Percentiles rank a stretch among this genome's conserved stretches.
phyloP scores from a whole-genome alignment of 2,329 filamentous ascomycete species.

The Lachnum nothofagi region DNA sequence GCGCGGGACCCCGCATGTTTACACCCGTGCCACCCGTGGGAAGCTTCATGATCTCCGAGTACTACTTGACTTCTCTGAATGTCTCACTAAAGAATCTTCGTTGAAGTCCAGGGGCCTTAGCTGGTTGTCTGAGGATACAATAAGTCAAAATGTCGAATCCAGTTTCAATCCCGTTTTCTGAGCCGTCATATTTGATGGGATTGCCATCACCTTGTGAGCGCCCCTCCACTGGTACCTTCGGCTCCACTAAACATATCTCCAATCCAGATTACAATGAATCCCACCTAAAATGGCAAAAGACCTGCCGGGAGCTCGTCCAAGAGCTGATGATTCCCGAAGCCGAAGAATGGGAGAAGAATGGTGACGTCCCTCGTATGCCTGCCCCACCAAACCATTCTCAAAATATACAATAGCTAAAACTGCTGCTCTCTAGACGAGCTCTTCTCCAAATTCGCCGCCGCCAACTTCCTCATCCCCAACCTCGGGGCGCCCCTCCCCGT shows the following conservation, averaged over 20 bases:
- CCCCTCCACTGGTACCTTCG: too few relatives aligned
- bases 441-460: constrained; percentile 57
- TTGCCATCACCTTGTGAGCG: constrained; percentile 50
- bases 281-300: constrained; percentile 62
- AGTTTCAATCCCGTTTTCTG: constrained; percentile 58
- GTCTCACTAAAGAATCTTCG: too few relatives aligned
- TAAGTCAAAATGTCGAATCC: constrained; percentile 12
- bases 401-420: neutral
- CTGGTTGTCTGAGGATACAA: too few relatives aligned
- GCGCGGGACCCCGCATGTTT: too few relatives aligned
- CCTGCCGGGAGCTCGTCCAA: constrained; percentile 60
- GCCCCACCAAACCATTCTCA: neutral
- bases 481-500: constrained; percentile 65
- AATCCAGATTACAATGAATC: constrained; percentile 61
- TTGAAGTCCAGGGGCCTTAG: too few relatives aligned
- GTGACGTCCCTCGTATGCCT: constrained; percentile 24
- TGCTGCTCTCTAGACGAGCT: constrained; percentile 49
- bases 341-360: constrained; percentile 65
- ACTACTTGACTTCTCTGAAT: too few relatives aligned
- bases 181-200: constrained; percentile 66
- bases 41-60: too few relatives aligned
- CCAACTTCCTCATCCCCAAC: constrained; percentile 66
- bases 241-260: too few relatives aligned
- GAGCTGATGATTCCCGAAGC: constrained; percentile 58
- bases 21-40: too few relatives aligned